Conservation (phyloP, 768 basidiomycete species). For the Boletus subcaerulescens region DNA sequence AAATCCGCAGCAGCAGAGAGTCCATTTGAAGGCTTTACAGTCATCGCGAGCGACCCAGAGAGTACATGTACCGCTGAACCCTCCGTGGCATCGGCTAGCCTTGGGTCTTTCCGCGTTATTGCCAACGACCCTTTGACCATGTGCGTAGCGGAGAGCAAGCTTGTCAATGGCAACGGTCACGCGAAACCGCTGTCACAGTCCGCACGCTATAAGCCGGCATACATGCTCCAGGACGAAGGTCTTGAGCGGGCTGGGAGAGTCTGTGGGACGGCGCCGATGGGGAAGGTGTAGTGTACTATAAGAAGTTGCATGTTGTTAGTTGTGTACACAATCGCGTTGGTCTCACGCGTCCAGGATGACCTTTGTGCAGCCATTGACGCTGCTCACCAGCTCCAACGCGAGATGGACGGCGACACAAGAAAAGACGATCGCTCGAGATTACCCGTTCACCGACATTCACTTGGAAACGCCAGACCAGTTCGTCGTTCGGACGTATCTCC, state of each 20-base stretch:
- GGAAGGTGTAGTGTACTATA: slow-evolving; percentile 1
- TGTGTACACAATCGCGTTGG: background rate
- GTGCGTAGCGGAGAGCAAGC: slow-evolving; percentile 15
- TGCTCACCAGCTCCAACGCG: slow-evolving; percentile 25
- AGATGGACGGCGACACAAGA: slow-evolving; percentile 62
- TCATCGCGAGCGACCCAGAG: slow-evolving; percentile 21
- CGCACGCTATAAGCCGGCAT: slow-evolving; percentile 68
- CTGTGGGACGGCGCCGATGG: slow-evolving; percentile 17
- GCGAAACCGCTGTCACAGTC: slow-evolving; percentile 1
- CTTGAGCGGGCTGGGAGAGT: slow-evolving; percentile 73
- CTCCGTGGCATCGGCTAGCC: background rate
- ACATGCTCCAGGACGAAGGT: slow-evolving; percentile 70
- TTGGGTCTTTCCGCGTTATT: slow-evolving; percentile 17
- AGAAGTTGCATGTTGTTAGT: background rate
- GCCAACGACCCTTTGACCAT: slow-evolving; percentile 20
- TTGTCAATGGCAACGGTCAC: background rate
- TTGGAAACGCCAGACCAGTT: slow-evolving; percentile 54
- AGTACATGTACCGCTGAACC: slow-evolving; percentile 18
- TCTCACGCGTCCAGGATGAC: slow-evolving; percentile 8
- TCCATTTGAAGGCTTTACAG: slow-evolving; percentile 4
- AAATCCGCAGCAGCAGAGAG: background rate
- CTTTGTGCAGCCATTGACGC: slow-evolving; percentile 15
- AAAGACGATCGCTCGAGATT: slow-evolving; percentile 52
- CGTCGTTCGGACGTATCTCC: slow-evolving; percentile 63
- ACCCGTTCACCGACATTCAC: slow-evolving; percentile 45